phyloP scores from a whole-genome alignment of 805 yeast genomes.

The Kazachstania psychrophila region DNA sequence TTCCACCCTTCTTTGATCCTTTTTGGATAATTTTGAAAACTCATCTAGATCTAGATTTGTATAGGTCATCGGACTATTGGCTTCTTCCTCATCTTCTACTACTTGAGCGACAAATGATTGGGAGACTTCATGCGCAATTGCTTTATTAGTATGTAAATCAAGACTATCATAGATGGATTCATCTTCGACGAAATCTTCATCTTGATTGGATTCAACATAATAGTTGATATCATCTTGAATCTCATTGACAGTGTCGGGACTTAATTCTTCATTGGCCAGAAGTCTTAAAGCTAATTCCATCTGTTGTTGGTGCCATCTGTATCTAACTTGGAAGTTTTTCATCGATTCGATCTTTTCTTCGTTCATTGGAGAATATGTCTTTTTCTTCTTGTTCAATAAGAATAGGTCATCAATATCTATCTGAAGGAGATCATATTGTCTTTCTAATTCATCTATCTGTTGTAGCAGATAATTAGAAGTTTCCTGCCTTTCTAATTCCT shows the following conservation, averaged over 20 bases:
- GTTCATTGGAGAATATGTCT: conserved; percentile 24
- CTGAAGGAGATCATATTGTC: conserved; percentile 72
- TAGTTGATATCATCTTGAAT: conserved; percentile 84
- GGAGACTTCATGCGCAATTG: conserved; percentile 44
- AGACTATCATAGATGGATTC: conserved; percentile 87
- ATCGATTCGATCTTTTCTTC: conserved; percentile 40
- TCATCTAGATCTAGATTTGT: no score
- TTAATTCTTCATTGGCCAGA: conserved; percentile 73
- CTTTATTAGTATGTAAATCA: conserved; percentile 51
- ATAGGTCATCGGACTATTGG: conserved; percentile 4
- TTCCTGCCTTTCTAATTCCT: conserved; percentile 69
- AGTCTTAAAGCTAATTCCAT: conserved; percentile 71
- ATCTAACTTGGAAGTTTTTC: conserved; percentile 54
- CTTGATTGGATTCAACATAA: conserved; percentile 87
- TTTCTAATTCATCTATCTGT: conserved; percentile 67
- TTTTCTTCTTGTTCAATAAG: conserved; percentile 26
- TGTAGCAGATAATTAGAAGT: conserved; percentile 58
- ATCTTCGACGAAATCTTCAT: conserved; percentile 84
- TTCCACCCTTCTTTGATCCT: conserved; percentile 28
- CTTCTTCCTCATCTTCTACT: conserved; percentile 21
- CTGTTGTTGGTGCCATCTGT: conserved; percentile 69
- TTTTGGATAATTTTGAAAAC: conserved; percentile 23
- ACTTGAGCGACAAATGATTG: conserved; percentile 28
- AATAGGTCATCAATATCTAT: conserved; percentile 34
- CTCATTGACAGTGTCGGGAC: conserved; percentile 63